Percentiles rank a stretch among this genome's conserved stretches.
Evolutionary conservation across 2,329 filamentous ascomycete species (phyloP).

Genomic region (Fusarium albosuccineum): DNA sequence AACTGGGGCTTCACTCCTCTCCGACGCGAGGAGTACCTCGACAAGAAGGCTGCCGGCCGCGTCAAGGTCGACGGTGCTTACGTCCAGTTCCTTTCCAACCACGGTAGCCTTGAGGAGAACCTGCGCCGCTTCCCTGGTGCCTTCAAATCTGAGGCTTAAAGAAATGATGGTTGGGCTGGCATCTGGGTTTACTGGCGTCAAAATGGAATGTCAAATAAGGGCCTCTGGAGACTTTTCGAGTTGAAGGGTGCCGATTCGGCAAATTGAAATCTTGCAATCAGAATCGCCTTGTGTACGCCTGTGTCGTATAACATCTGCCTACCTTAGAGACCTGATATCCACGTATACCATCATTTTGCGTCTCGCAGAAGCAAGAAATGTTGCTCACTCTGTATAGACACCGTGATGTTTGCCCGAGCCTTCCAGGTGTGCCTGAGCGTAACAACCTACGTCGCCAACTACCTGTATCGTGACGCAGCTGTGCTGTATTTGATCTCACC

Average conservation of each 20-base stretch:
- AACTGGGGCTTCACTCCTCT: constrained; percentile 99
- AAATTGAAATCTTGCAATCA: constrained; percentile 52
- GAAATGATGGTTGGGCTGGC: constrained; percentile 56
- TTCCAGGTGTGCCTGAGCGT: neutral
- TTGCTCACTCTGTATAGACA: neutral
- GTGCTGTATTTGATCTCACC: neutral
- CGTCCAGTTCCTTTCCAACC: constrained; percentile 98
- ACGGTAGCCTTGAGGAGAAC: constrained; percentile 88
- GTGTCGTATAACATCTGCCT: constrained; percentile 12
- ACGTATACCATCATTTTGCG: neutral
- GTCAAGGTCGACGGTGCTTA: constrained; percentile 99
- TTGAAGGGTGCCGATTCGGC: constrained; percentile 51
- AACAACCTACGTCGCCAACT: too few species aligned
- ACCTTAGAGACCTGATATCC: constrained; percentile 19
- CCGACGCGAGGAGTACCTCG: constrained; percentile 95
- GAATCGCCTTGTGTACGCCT: constrained; percentile 13
- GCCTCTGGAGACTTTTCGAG: constrained; percentile 50
- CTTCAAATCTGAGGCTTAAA: constrained; percentile 73
- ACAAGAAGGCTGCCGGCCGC: constrained; percentile 92
- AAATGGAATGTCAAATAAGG: constrained; percentile 59
- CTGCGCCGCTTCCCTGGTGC: constrained; percentile 95
- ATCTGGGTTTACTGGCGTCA: constrained; percentile 61
- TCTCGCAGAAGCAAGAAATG: neutral
- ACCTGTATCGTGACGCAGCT: neutral
- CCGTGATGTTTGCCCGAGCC: neutral